Conservation (phyloP, 768 basidiomycete species). For the Boletus rubescentipes region DNA sequence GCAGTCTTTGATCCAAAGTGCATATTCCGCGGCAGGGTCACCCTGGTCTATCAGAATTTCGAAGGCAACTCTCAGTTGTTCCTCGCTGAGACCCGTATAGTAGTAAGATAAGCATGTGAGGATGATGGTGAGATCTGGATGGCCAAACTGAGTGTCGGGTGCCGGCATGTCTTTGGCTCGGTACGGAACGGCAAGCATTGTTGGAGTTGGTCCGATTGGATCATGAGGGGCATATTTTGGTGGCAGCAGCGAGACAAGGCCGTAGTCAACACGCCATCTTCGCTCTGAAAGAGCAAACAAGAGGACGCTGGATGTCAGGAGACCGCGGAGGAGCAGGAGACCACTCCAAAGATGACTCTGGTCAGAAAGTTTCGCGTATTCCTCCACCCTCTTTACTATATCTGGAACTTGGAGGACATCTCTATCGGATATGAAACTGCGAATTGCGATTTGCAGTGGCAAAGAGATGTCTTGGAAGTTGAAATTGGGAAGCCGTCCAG, state of each 20-base stretch:
- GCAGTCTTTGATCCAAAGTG: background rate
- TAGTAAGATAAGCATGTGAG: conserved; percentile 36
- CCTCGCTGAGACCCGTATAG: conserved; percentile 10
- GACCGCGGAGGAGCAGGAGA: background rate
- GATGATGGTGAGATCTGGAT: conserved; percentile 33
- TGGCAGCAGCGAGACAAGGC: too few relatives aligned
- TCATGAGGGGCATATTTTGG: too few relatives aligned
- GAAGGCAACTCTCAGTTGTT: background rate
- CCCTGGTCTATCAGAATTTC: background rate
- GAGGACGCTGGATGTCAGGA: background rate
- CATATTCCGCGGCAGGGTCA: background rate
- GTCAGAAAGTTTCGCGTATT: background rate
- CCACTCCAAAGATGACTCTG: background rate
- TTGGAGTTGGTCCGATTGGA: too few relatives aligned
- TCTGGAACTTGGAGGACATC: background rate
- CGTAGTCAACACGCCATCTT: too few relatives aligned
- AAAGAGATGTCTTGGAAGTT: background rate
- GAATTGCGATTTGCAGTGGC: background rate
- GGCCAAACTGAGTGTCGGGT: conserved; percentile 33
- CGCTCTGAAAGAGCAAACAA: background rate
- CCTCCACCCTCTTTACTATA: background rate
- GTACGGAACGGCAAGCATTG: background rate
- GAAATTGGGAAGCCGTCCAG: background rate
- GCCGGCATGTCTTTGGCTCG: conserved; percentile 33
- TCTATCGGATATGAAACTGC: background rate